These are phyloP conservation scores for Silene conica DNA, from an alignment of 148 eudicot species.

Conservation along the genomic window DNA sequence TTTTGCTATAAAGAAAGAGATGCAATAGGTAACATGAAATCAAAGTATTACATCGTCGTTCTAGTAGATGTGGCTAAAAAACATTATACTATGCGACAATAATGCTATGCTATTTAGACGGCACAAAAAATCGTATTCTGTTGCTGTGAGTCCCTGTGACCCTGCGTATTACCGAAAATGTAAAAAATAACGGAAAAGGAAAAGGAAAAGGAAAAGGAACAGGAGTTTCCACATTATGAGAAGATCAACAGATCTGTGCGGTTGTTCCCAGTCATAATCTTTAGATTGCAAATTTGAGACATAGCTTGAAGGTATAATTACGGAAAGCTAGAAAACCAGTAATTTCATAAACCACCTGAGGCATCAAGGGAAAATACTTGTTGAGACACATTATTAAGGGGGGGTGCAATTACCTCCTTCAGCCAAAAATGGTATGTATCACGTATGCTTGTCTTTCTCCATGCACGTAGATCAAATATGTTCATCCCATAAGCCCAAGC, in stretches of 20 bases:
- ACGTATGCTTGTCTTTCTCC: conserved; percentile 83
- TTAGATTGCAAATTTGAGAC: too few species aligned
- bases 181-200: background rate
- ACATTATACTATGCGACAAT: background rate
- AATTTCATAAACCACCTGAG: background rate
- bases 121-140: background rate
- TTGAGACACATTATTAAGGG: background rate
- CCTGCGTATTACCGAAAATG: background rate
- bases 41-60: background rate
- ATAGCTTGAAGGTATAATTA: background rate
- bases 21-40: background rate
- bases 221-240: background rate
- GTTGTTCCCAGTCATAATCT: background rate
- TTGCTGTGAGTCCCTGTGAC: background rate
- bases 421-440: conserved; percentile 93
- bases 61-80: background rate
- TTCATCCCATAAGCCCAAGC: conserved; percentile 99
- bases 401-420: conserved; percentile 80
- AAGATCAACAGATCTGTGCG: too few species aligned
- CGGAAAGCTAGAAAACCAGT: background rate
- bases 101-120: background rate
- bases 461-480: conserved; percentile 80
- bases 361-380: background rate
- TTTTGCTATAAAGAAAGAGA: background rate
- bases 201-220: background rate